Percentiles rank a stretch among this genome's conserved stretches.
phyloP scores from a whole-genome alignment of 2,329 filamentous ascomycete species.

The Colletotrichum musicola region DNA sequence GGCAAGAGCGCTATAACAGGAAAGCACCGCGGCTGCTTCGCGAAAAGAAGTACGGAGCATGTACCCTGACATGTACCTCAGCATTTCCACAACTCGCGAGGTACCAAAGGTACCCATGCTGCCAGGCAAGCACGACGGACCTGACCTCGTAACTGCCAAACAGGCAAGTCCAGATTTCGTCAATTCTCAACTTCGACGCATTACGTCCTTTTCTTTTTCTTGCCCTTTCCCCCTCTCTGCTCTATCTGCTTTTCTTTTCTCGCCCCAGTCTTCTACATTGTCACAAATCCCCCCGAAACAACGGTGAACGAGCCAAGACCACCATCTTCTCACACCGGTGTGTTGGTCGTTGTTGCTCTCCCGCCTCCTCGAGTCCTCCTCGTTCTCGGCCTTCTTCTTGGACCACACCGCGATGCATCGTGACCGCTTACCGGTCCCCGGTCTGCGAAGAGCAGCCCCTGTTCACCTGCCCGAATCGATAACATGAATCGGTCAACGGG shows the following conservation, averaged over 20 bases:
- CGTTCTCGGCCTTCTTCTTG: background rate
- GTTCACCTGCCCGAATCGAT: conserved; percentile 1
- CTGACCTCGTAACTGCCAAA: background rate
- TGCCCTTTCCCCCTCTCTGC: conserved; percentile 4
- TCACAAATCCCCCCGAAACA: conserved; percentile 30
- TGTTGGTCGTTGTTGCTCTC: background rate
- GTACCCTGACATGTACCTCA: no score
- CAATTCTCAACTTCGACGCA: conserved; percentile 35
- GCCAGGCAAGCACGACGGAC: conserved; percentile 1
- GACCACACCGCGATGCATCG: background rate
- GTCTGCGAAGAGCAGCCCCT: background rate
- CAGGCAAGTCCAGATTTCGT: conserved; percentile 10
- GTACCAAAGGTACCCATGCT: background rate
- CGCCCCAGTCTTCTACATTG: background rate
- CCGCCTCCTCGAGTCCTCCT: background rate
- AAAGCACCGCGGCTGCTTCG: background rate
- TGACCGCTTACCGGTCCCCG: background rate
- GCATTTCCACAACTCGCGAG: background rate
- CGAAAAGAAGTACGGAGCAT: no score
- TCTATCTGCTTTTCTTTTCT: conserved; percentile 18
- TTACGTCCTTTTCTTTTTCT: conserved; percentile 17
- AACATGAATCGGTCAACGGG: background rate
- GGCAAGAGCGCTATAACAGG: conserved; percentile 1
- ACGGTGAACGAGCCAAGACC: conserved; percentile 32
- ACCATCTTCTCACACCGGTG: conserved; percentile 23